Evolutionary conservation across 2,329 filamentous ascomycete species (phyloP).

Genomic region (Decorospora gaudefroyi): DNA sequence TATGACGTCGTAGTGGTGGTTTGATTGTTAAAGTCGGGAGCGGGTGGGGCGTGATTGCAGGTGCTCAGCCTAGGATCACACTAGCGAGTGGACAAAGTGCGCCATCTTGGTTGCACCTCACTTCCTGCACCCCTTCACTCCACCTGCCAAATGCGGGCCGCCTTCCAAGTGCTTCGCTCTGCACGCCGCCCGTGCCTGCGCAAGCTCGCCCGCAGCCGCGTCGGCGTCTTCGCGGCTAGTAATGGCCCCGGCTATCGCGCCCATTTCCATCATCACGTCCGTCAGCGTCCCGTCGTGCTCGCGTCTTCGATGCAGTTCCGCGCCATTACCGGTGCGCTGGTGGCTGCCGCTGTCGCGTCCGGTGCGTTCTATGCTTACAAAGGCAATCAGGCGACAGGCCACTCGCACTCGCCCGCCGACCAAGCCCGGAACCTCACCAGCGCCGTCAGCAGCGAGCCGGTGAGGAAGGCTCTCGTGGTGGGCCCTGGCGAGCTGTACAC

Average conservation of each 20-base stretch:
- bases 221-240: constrained; percentile 40
- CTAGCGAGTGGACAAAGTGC: no score
- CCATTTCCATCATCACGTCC: constrained; percentile 48
- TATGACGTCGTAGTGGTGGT: constrained; percentile 26
- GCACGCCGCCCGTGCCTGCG: constrained; percentile 67
- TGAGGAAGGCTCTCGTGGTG: constrained; percentile 74
- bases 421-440: constrained; percentile 45
- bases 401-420: constrained; percentile 24
- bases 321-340: constrained; percentile 67
- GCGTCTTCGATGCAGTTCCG: constrained; percentile 77
- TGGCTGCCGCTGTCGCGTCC: constrained; percentile 71
- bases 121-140: constrained; percentile 15
- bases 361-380: constrained; percentile 77
- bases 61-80: no score
- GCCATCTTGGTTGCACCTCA: constrained; percentile 10
- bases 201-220: constrained; percentile 59
- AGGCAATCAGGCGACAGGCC: constrained; percentile 39
- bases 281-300: constrained; percentile 54
- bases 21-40: constrained; percentile 12
- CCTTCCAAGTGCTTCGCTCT: constrained; percentile 69
- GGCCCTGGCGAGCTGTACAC: constrained; percentile 90
- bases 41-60: constrained; percentile 18
- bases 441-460: constrained; percentile 54
- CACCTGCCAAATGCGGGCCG: constrained; percentile 67
- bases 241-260: constrained; percentile 56